Evolutionary conservation across 352 stramenopile species (phyloP).

Genomic region (Albugo candida): DNA sequence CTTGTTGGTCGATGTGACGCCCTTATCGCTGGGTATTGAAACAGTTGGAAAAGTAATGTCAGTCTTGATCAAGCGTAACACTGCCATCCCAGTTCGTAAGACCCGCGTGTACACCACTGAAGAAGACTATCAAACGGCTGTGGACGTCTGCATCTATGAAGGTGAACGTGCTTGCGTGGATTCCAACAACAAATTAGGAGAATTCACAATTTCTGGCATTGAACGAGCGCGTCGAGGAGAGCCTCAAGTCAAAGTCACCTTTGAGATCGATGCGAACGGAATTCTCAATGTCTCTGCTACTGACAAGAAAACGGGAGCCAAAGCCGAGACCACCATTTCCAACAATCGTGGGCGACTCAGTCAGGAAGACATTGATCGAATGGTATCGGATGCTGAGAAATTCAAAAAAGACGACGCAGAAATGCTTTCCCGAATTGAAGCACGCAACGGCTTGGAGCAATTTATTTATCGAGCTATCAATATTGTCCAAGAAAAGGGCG

Average conservation of each 20-base stretch:
- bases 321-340: conserved; percentile 47
- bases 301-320: conserved; percentile 66
- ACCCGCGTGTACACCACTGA: conserved; percentile 51
- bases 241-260: conserved; percentile 82
- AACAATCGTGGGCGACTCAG: conserved; percentile 53
- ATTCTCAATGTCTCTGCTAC: conserved; percentile 80
- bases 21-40: conserved; percentile 76
- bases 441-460: conserved; percentile 39
- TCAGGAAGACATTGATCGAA: conserved; percentile 51
- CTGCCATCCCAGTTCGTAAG: conserved; percentile 73
- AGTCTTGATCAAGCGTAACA: conserved; percentile 76
- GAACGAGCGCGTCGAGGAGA: conserved; percentile 74
- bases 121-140: conserved; percentile 67
- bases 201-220: conserved; percentile 82
- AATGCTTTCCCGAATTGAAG: conserved; percentile 45
- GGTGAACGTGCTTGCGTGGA: conserved; percentile 76
- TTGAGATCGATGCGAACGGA: conserved; percentile 84
- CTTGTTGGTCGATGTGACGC: conserved; percentile 80
- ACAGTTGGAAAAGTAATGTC: conserved; percentile 80
- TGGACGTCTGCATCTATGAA: conserved; percentile 77
- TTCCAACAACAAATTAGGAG: conserved; percentile 85
- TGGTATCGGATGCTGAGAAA: conserved; percentile 49
- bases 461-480: conserved; percentile 61
- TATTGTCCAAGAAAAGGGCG: conserved; percentile 39
- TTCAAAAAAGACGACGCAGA: conserved; percentile 58